These are phyloP conservation scores for Marasmius tenuissimus DNA, from an alignment of 1,284 basidiomycete genomes.

Conservation along the genomic window DNA sequence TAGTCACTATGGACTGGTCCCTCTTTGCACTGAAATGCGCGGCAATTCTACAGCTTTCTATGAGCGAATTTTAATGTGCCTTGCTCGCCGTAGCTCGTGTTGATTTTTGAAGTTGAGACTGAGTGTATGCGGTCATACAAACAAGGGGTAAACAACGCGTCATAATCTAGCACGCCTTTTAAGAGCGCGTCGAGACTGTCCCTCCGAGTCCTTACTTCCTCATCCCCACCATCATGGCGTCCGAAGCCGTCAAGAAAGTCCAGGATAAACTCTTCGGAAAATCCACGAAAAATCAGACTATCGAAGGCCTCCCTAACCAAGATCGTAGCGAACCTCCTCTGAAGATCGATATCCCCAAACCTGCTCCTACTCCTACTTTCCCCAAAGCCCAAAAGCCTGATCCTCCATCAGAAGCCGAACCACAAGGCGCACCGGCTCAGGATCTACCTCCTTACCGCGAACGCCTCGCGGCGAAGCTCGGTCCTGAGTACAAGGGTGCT, in stretches of 20 bases:
- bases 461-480: conserved; percentile 59
- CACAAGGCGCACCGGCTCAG: conserved; percentile 15
- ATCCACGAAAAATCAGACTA: conserved; percentile 22
- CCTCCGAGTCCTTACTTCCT: neutral
- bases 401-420: conserved; percentile 30
- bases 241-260: conserved; percentile 56
- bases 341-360: conserved; percentile 80
- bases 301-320: conserved; percentile 19
- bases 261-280: conserved; percentile 77
- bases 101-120: too few relatives aligned
- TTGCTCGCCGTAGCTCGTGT: too few relatives aligned
- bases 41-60: too few relatives aligned
- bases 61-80: too few relatives aligned
- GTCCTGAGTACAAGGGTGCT: conserved; percentile 60
- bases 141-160: neutral
- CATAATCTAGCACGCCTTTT: neutral
- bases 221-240: conserved; percentile 29
- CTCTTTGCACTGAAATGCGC: neutral
- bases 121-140: too few relatives aligned
- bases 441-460: conserved; percentile 48
- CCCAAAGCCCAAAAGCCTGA: conserved; percentile 43
- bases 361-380: conserved; percentile 30
- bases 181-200: neutral
- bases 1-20: neutral
- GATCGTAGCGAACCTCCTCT: conserved; percentile 44